These are phyloP conservation scores for Santalum album DNA, from an alignment of 164 flowering plant species.

Conservation along the genomic window DNA sequence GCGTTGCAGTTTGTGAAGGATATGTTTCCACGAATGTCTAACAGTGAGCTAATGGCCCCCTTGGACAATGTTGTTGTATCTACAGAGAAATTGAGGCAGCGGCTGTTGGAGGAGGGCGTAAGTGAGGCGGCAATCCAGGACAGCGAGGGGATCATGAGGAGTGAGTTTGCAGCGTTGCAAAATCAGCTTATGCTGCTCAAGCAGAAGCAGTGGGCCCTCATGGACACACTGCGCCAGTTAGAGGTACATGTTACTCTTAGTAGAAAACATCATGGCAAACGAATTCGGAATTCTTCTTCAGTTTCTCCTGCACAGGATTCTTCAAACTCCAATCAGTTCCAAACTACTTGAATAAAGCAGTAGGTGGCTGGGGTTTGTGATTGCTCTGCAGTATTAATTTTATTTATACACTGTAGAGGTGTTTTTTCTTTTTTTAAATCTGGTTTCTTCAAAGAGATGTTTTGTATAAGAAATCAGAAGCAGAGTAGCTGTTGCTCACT, in stretches of 20 bases:
- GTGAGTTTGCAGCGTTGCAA: constrained; percentile 38
- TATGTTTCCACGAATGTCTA: constrained; percentile 86
- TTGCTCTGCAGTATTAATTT: too few species aligned
- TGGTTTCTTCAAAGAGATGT: background rate
- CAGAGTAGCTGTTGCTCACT: background rate
- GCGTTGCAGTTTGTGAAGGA: constrained; percentile 90
- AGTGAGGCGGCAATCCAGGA: constrained; percentile 61
- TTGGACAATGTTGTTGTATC: constrained; percentile 36
- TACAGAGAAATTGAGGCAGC: constrained; percentile 72
- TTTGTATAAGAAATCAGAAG: background rate
- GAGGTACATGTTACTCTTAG: constrained; percentile 59
- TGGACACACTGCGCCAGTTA: constrained; percentile 75
- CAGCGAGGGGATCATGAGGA: constrained; percentile 50
- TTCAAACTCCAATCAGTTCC: constrained; percentile 2
- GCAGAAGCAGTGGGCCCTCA: constrained; percentile 75
- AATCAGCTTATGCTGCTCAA: constrained; percentile 63
- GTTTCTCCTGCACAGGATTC: constrained; percentile 11
- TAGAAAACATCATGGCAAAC: constrained; percentile 21
- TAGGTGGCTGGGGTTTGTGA: too few species aligned
- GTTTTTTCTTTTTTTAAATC: too few species aligned
- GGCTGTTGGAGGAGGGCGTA: constrained; percentile 69
- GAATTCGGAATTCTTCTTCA: constrained; percentile 20
- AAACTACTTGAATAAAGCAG: background rate
- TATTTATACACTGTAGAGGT: too few species aligned
- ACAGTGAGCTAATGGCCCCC: constrained; percentile 77